Evolutionary conservation across 192 early-diverging fungal species (phyloP).

Genomic region (Entrophospora sp.): DNA sequence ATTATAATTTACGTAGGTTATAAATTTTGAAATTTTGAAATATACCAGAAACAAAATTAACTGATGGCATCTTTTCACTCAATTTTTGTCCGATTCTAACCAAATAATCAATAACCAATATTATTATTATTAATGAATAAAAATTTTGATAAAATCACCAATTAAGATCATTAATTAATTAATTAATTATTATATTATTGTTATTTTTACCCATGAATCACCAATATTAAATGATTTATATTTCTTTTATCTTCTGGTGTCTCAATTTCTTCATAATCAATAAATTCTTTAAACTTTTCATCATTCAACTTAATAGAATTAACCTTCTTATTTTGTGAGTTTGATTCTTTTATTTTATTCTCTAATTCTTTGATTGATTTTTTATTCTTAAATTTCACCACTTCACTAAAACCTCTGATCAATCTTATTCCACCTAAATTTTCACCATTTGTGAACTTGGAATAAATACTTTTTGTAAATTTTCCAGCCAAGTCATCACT

Average conservation of each 20-base stretch:
- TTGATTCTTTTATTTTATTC: constrained; percentile 33
- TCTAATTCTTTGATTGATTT: constrained; percentile 26
- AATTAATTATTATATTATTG: too few relatives aligned
- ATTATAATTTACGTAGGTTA: too few relatives aligned
- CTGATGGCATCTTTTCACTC: constrained; percentile 55
- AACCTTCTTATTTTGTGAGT: too few relatives aligned
- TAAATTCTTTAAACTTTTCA: constrained; percentile 35
- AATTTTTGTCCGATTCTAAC: constrained; percentile 73
- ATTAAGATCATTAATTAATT: not conserved
- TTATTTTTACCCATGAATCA: constrained; percentile 71
- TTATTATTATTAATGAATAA: not conserved
- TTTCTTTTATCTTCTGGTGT: constrained; percentile 49
- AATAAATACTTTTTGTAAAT: constrained; percentile 55
- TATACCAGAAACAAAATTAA: constrained; percentile 54
- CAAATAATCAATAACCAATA: not conserved
- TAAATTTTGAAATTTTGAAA: too few relatives aligned
- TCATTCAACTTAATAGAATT: constrained; percentile 37
- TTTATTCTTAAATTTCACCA: constrained; percentile 44
- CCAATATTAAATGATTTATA: constrained; percentile 73
- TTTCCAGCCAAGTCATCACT: constrained; percentile 55
- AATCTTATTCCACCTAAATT: constrained; percentile 63
- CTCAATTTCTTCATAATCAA: constrained; percentile 36
- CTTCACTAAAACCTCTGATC: constrained; percentile 66
- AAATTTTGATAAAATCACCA: not conserved
- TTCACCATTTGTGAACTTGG: constrained; percentile 40